Evolutionary conservation across 2,329 filamentous ascomycete species (phyloP), one percentile per base, ranked within the genome.

Genomic region (Colletotrichum melonis): DNA sequence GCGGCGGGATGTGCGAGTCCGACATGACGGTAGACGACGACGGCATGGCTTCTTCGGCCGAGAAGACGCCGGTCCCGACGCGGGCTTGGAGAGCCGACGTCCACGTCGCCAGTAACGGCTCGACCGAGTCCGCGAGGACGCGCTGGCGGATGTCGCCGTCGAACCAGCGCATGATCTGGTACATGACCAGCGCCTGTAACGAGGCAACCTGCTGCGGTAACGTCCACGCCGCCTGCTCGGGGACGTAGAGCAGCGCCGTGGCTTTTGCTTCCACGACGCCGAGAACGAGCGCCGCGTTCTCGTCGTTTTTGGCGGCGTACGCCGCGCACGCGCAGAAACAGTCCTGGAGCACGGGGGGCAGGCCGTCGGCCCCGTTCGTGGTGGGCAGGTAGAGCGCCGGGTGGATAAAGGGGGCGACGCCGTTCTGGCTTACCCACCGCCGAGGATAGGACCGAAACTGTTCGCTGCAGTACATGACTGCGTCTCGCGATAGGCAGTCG

Each of bases 321-420:
- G 75, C 75, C 0, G 78, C 67, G 24, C 80, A 67, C 16, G 76
- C 70, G 12, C 78, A 77, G 71, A 77, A 81, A n/a, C 77, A 79
- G 63, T 80, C 79, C 64, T 80, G 77, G 0, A 81, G 63, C 24
- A 75, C 77, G 14, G 57, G 49, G 1, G 79, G 79, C 24, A 80
- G 69, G 6, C 72, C 73, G 4, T 76, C 74, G 2, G 67, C 73
- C 42, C 75, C 71, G 63, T 60, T 65, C 8, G 64, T 68, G 46
- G 68, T 66, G 28, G 74, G 62, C 16, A 75, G 58, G 54, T 80
- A 81, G 1, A 82, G 76, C 1, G 73, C 68, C 3, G 73, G 58
- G 60, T 82, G 80, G 55, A 81, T 78, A 19, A 82, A 77, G 1
- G 78, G 78, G 54, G 76, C 77, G 30, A 77, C 77, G 19, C 74